phyloP scores from a whole-genome alignment of 192 early-diverging fungal genomes.

The Mortierella claussenii region DNA sequence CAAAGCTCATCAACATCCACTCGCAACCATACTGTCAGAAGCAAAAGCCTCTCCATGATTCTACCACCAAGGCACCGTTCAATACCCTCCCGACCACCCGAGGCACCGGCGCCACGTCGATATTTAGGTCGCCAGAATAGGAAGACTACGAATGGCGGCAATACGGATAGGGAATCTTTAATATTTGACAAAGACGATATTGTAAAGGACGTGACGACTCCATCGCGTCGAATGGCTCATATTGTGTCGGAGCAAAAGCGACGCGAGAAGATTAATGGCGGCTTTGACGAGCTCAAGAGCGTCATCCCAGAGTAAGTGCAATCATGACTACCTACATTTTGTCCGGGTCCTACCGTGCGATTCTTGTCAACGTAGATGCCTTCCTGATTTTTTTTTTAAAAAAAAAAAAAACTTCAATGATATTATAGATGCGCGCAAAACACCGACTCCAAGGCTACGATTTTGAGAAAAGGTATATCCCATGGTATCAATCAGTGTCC shows the following conservation, averaged over 20 bases:
- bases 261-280: constrained; percentile 57
- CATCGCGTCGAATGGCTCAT: constrained; percentile 55
- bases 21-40: neutral
- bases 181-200: no score
- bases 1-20: no score
- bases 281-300: constrained; percentile 54
- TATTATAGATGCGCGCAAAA: constrained; percentile 21
- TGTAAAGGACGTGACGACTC: constrained; percentile 24
- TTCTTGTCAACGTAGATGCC: no score
- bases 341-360: no score
- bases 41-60: constrained; percentile 10
- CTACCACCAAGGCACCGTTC: constrained; percentile 18
- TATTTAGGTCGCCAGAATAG: constrained; percentile 32
- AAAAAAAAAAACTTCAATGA: neutral
- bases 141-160: constrained; percentile 8
- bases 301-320: constrained; percentile 45
- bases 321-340: neutral
- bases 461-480: constrained; percentile 22
- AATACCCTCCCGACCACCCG: constrained; percentile 21
- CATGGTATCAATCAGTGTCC: neutral
- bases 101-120: constrained; percentile 24
- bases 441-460: constrained; percentile 26
- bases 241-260: constrained; percentile 57
- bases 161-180: no score
- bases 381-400: constrained; percentile 1